phyloP scores from a whole-genome alignment of 2,329 filamentous ascomycete genomes.

The Alternaria brassicicola region DNA sequence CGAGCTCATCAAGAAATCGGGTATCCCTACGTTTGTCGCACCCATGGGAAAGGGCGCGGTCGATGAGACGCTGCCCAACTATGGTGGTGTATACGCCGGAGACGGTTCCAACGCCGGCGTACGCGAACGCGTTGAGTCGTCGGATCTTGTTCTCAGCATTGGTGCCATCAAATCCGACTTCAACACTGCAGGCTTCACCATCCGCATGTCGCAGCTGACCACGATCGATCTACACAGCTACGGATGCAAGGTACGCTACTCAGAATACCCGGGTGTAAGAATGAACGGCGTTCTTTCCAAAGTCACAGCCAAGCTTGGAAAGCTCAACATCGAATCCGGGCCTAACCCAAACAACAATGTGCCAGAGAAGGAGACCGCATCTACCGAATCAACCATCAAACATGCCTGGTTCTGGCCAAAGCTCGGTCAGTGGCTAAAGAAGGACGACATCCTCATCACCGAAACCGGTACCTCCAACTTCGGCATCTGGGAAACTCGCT shows the following conservation, averaged over 20 bases:
- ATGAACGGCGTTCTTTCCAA: conserved; percentile 81
- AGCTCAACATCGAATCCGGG: conserved; percentile 61
- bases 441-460: conserved; percentile 79
- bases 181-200: conserved; percentile 83
- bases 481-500: conserved; percentile 83
- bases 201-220: conserved; percentile 75
- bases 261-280: conserved; percentile 75
- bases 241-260: conserved; percentile 74
- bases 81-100: conserved; percentile 86
- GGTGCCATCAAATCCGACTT: conserved; percentile 77
- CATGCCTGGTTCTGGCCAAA: conserved; percentile 80
- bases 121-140: conserved; percentile 67
- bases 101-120: conserved; percentile 71
- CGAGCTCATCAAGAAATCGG: conserved; percentile 72
- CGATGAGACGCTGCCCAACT: conserved; percentile 75
- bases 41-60: conserved; percentile 89
- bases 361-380: conserved; percentile 43
- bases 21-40: conserved; percentile 82
- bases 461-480: conserved; percentile 90
- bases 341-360: conserved; percentile 62
- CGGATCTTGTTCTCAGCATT: conserved; percentile 73
- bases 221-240: conserved; percentile 83
- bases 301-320: conserved; percentile 63
- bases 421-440: conserved; percentile 72
- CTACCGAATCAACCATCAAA: conserved; percentile 58